These are phyloP conservation scores for Ustilago xerochloae DNA, from an alignment of 1,284 basidiomycete genomes.

Conservation along the genomic window DNA sequence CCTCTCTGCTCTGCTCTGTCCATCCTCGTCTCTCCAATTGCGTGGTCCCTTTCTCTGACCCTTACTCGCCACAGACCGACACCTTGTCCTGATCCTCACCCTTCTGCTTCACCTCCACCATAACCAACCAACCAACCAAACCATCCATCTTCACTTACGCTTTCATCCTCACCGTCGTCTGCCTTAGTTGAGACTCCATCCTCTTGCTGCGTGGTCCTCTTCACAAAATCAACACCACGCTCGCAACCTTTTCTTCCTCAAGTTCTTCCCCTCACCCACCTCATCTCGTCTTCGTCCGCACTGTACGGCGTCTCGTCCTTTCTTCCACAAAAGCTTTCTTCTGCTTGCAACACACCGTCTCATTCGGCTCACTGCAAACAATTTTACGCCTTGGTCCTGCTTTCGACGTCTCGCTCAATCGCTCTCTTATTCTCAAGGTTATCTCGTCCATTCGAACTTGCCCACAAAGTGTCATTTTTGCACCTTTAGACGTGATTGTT, in stretches of 20 bases:
- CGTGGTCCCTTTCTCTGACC: background rate
- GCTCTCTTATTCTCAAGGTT: background rate
- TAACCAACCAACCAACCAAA: constrained; percentile 13
- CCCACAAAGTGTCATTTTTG: background rate
- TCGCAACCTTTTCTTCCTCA: background rate
- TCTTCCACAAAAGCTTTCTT: constrained; percentile 13
- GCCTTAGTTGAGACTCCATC: constrained; percentile 43
- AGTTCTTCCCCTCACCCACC: background rate
- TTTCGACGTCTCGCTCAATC: background rate
- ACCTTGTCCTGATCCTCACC: background rate
- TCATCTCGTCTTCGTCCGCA: no score
- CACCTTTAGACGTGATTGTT: background rate
- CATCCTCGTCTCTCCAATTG: background rate
- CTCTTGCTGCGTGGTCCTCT: constrained; percentile 4
- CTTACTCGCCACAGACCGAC: constrained; percentile 6
- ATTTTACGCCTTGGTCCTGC: background rate
- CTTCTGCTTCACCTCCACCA: constrained; percentile 1
- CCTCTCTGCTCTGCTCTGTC: background rate
- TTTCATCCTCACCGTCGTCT: constrained; percentile 18
- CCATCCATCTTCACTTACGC: background rate
- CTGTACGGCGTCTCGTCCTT: background rate
- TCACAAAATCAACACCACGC: background rate
- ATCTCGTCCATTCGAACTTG: background rate
- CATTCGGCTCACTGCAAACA: background rate
- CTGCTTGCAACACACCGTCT: constrained; percentile 1